Conservation (phyloP, 192 early-diverging fungal species). For the Funneliformis geosporum region DNA sequence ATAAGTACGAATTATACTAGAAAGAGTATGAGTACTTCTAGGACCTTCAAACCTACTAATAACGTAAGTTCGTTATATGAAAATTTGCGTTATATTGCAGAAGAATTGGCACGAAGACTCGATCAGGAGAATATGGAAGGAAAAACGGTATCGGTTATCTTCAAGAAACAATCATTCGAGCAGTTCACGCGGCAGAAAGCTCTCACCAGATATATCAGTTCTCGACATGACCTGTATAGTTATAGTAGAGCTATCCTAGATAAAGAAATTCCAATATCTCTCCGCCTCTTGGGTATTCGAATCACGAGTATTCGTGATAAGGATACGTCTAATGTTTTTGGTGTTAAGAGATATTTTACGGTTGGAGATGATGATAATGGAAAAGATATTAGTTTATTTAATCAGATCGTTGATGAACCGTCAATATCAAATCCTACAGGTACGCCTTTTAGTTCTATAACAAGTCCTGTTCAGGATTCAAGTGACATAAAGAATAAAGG, state of each 20-base stretch:
- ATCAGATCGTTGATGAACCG: not conserved
- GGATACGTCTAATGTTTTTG: not conserved
- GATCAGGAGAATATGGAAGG: not conserved
- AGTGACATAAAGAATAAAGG: no score
- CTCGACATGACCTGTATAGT: not conserved
- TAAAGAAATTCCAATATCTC: not conserved
- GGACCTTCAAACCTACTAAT: conserved; percentile 18
- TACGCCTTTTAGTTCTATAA: not conserved
- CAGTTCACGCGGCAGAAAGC: not conserved
- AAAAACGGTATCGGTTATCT: not conserved
- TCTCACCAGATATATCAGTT: not conserved
- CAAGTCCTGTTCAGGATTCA: not conserved
- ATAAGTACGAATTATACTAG: conserved; percentile 38
- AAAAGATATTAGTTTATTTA: not conserved
- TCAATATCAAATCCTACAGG: not conserved
- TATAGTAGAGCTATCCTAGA: not conserved
- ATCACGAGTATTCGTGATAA: not conserved
- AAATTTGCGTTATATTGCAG: not conserved
- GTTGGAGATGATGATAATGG: not conserved
- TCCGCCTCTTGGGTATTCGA: not conserved
- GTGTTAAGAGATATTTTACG: not conserved
- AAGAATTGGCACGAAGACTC: not conserved
- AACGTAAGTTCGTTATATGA: not conserved
- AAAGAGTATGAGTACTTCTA: conserved; percentile 56
- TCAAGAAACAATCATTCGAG: not conserved